Percentiles rank a stretch among this genome's conserved stretches.
Conservation (phyloP, 306 rosid genomes). For the barrel medic (Medicago truncatula) region MtrunA17r5.0-ANR NC_053047.1:10067501-10068000, state of each 20-base stretch:
- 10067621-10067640: slow-evolving; percentile 93
- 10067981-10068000: no score
- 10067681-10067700: no score
- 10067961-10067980: not conserved
- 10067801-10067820: no score
- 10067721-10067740: no score
- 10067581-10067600: slow-evolving; percentile 97
- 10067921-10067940: not conserved
- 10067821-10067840: no score
- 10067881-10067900: not conserved
- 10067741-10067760: no score
- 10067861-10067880: not conserved
- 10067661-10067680: not conserved
- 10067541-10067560: slow-evolving; percentile 93
- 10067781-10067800: no score
- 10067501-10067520: not conserved
- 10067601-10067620: slow-evolving; percentile 86
- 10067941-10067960: not conserved
- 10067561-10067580: slow-evolving; percentile 96
- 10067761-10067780: no score
- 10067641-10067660: not conserved
- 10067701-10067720: no score
- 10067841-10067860: no score
- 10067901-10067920: not conserved
- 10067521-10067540: slow-evolving; percentile 78